phyloP scores from a whole-genome alignment of 441 rosid species.

The Flueggea neowawraea region DNA sequence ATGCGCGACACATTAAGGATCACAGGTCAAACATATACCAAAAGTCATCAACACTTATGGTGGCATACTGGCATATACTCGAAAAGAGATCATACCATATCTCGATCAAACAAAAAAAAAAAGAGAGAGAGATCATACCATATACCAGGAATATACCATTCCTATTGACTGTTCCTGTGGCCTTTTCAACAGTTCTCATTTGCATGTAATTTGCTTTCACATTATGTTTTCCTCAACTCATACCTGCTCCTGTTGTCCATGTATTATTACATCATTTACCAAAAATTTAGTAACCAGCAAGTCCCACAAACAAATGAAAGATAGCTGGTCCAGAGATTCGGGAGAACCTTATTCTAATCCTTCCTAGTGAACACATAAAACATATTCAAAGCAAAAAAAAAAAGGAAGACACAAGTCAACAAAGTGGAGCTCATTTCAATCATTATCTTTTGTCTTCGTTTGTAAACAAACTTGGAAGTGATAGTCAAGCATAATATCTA shows the following conservation, averaged over 20 bases:
- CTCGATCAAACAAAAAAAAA: too few relatives aligned
- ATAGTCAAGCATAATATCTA: slow-evolving; percentile 27
- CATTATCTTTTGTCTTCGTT: slow-evolving; percentile 23
- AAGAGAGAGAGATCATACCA: too few relatives aligned
- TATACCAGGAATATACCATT: neutral
- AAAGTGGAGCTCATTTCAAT: slow-evolving; percentile 26
- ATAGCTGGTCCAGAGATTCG: neutral
- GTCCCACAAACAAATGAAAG: slow-evolving; percentile 3
- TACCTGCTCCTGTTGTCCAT: neutral
- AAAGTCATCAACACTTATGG: too few relatives aligned
- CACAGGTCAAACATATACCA: too few relatives aligned
- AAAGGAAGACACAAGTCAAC: slow-evolving; percentile 29
- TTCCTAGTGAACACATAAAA: slow-evolving; percentile 2
- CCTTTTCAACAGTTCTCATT: slow-evolving; percentile 8
- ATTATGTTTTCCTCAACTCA: neutral
- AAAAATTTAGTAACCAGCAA: slow-evolving; percentile 1
- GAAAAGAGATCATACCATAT: too few relatives aligned
- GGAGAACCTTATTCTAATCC: neutral
- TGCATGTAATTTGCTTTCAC: slow-evolving; percentile 1
- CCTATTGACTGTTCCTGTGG: slow-evolving; percentile 16
- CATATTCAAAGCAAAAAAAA: slow-evolving; percentile 12
- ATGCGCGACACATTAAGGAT: too few relatives aligned
- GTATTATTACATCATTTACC: neutral
- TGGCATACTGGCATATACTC: too few relatives aligned
- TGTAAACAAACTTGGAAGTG: slow-evolving; percentile 16